Conservation (phyloP, 2,329 filamentous ascomycete species). For the Beauveria sp. region DNA sequence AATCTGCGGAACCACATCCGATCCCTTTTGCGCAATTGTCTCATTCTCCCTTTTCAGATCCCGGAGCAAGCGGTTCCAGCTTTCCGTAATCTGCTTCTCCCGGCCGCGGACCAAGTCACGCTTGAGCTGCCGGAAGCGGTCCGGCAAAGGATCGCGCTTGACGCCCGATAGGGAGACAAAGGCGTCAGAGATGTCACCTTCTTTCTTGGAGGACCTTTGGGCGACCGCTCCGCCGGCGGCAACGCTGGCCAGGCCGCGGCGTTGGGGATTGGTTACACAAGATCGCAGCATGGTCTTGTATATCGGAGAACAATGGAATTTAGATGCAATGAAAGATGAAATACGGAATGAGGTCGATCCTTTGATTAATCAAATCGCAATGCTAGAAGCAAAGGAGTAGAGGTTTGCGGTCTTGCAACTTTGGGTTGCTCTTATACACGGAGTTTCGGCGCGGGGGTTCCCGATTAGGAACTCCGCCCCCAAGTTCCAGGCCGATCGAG, state of each 20-base stretch:
- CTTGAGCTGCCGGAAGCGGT: conserved; percentile 50
- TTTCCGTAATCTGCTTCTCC: conserved; percentile 37
- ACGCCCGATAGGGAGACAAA: conserved; percentile 51
- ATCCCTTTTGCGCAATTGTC: conserved; percentile 34
- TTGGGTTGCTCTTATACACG: conserved; percentile 13
- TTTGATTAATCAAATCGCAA: not conserved
- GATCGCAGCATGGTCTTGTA: not conserved
- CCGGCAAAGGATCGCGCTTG: conserved; percentile 38
- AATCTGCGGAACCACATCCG: conserved; percentile 44
- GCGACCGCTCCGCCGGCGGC: conserved; percentile 11
- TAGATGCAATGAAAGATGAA: not conserved
- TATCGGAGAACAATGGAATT: not conserved
- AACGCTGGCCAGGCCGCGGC: conserved; percentile 14
- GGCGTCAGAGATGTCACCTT: conserved; percentile 55
- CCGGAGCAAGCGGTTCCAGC: conserved; percentile 42
- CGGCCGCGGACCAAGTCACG: conserved; percentile 40
- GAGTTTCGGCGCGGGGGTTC: conserved; percentile 19
- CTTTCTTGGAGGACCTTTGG: conserved; percentile 33
- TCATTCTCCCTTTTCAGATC: conserved; percentile 40
- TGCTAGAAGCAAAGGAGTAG: too few species aligned
- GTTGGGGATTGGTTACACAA: conserved; percentile 9
- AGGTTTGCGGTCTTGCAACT: too few species aligned
- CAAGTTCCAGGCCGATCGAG: not conserved
- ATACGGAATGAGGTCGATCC: not conserved
- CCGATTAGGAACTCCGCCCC: conserved; percentile 23